These are phyloP conservation scores for Ceratocystis cubensis DNA, from an alignment of 2,329 filamentous ascomycete genomes.

Conservation along the genomic window DNA sequence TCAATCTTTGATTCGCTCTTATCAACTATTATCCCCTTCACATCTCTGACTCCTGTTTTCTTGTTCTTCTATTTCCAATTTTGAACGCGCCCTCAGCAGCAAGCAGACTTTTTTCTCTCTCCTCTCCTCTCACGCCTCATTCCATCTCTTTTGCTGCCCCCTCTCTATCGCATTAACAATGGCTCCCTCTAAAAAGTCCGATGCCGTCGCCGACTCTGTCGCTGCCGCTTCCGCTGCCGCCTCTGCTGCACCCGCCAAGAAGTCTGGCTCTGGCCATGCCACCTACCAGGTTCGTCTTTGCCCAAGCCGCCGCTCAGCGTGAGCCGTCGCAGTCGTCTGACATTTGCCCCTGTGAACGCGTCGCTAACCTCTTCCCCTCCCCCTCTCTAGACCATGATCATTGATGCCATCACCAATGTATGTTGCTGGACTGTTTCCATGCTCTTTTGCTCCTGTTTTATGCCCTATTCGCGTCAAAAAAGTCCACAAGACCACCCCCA, in stretches of 20 bases:
- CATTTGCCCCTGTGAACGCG: not conserved
- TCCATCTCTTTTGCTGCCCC: not conserved
- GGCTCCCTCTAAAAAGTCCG: conserved; percentile 46
- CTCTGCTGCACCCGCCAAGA: conserved; percentile 33
- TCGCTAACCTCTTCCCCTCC: conserved; percentile 28
- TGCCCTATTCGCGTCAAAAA: conserved; percentile 29
- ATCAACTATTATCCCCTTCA: not conserved
- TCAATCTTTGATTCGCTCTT: conserved; percentile 24
- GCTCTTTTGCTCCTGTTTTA: conserved; percentile 24
- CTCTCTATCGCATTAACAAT: conserved; percentile 32
- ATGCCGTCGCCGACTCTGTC: conserved; percentile 28
- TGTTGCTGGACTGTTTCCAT: conserved; percentile 28
- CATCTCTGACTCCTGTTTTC: too few relatives aligned
- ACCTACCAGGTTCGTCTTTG: conserved; percentile 44
- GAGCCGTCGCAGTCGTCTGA: conserved; percentile 17
- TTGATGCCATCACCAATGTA: conserved; percentile 49
- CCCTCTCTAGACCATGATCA: conserved; percentile 46
- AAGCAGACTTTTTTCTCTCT: not conserved
- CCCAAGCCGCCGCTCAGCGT: not conserved
- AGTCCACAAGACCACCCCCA: not conserved
- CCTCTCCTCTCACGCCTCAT: not conserved
- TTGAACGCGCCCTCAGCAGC: too few relatives aligned
- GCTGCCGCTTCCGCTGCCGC: conserved; percentile 20
- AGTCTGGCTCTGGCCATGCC: conserved; percentile 39
- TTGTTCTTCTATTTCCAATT: too few relatives aligned